Conservation (phyloP, 441 rosid genomes). For the Brassica hybrid region DNA sequence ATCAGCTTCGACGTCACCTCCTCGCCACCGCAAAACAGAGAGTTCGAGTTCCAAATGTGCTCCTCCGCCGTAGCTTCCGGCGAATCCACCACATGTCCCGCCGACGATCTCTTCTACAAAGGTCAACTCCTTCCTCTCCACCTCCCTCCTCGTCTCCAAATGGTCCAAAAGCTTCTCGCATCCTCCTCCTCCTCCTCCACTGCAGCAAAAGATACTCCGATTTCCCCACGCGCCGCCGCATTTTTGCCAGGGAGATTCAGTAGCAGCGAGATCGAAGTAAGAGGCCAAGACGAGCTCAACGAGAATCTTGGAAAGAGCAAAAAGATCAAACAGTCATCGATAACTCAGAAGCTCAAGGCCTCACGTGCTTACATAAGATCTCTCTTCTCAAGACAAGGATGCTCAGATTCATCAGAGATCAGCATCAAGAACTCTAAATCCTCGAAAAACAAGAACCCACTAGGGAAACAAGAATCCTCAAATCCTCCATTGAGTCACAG, state of each 20-base stretch:
- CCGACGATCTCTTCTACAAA: conserved; percentile 94
- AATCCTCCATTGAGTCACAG: conserved; percentile 55
- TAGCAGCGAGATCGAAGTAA: conserved; percentile 52
- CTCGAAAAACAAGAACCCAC: conserved; percentile 47
- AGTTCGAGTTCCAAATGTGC: conserved; percentile 88
- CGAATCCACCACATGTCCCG: conserved; percentile 57
- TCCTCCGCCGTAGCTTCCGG: conserved; percentile 51
- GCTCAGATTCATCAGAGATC: conserved; percentile 47
- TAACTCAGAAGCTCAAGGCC: conserved; percentile 72
- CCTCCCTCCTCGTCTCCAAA: conserved; percentile 78
- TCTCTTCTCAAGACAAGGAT: conserved; percentile 64
- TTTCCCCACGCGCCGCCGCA: conserved; percentile 47
- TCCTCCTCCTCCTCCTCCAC: conserved; percentile 28
- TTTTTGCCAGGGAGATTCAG: conserved; percentile 65
- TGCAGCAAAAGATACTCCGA: background rate
- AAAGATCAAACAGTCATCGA: conserved; percentile 59
- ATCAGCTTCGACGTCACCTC: conserved; percentile 46
- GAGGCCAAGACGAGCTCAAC: conserved; percentile 48
- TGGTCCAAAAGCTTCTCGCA: conserved; percentile 77
- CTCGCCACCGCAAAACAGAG: conserved; percentile 65
- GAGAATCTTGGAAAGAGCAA: conserved; percentile 40
- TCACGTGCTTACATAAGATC: conserved; percentile 71
- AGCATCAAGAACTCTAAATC: conserved; percentile 22
- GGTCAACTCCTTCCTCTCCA: conserved; percentile 98
- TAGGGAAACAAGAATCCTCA: conserved; percentile 27